Base-by-base conservation (phyloP, 176 grass and related monocot genomes). In the Carex scoparia region DNA sequence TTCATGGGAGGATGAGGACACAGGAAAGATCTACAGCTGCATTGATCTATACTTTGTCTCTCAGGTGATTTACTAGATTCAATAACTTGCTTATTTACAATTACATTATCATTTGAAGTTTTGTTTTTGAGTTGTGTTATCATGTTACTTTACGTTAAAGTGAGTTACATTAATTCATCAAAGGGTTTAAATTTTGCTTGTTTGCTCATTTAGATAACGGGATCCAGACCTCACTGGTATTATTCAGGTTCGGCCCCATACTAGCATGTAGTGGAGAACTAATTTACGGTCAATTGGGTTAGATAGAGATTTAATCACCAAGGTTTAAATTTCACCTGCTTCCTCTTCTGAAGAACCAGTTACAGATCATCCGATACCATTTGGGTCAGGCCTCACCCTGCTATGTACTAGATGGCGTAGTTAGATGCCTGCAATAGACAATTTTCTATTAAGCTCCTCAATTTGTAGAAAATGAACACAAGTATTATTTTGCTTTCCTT, bases 1-100 rank as follows among this genome's bases (percentile, higher is more conserved):
- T 75, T 94, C 92, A 87, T 98, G 95, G 95, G 95, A 98, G 68
- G 92, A 94, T 28, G 88, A 98, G 76, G 95, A 98, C 74, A 89
- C 91, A 19, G 86, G 89, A 78, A 98, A 93, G 86, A 93, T 98
- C 31, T 90, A 91, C 89, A 94, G 88, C 84, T 98, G 95, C 85
- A 89, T 98, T 69, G 89, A 98, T 89, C 91, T 98, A 53, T 98
- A 94, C 85, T 98, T 98, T 65, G 88, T 92, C 74, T 89, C 91
- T 84, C 95, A 94, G 87, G 95, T 94, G 84, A 89, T 49, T 14
- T 83, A 66, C 38, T 31, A 63, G 85, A 69, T 78, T 85, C 35
- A 63, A 73, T 70, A 14, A 49, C 6, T 79, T 69, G 69, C 5
- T 4, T 54, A 30, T 30, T 53, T 19, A 13, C 4, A 13, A 30